These are phyloP conservation scores for Eragrostis tef DNA, from an alignment of 202 grass and related monocot genomes.

Conservation along the genomic window DNA sequence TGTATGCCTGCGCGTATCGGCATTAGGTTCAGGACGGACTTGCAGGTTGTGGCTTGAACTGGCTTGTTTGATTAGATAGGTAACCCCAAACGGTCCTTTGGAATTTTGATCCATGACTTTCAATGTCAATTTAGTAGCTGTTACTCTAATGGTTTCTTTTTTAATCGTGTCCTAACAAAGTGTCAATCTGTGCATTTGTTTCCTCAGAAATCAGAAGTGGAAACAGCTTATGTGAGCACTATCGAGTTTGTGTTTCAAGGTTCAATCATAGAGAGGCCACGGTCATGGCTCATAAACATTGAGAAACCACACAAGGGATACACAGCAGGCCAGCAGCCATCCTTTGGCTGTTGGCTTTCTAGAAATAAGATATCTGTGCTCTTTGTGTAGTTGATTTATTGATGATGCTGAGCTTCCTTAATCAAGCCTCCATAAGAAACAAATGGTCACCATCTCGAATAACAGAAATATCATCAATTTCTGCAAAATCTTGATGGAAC, in stretches of 20 bases:
- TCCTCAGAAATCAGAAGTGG: too few species aligned
- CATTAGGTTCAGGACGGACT: not conserved
- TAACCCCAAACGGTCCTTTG: not conserved
- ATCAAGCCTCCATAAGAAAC: slow-evolving; percentile 62
- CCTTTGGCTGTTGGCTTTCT: not conserved
- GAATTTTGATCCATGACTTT: not conserved
- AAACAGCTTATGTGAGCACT: too few species aligned
- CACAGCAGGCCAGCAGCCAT: not conserved
- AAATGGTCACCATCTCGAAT: slow-evolving; percentile 76
- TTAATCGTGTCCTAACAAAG: too few species aligned
- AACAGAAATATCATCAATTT: slow-evolving; percentile 77
- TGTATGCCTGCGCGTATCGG: not conserved
- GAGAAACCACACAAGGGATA: not conserved
- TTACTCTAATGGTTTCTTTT: too few species aligned
- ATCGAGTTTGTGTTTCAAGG: too few species aligned
- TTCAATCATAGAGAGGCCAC: not conserved
- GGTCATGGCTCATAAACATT: too few species aligned
- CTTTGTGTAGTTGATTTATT: slow-evolving; percentile 3
- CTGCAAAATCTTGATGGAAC: slow-evolving; percentile 60
- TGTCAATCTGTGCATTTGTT: too few species aligned
- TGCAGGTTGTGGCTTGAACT: not conserved
- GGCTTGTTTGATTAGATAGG: not conserved
- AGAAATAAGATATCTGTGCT: not conserved
- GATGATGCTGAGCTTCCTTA: slow-evolving; percentile 1
- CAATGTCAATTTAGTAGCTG: not conserved